Base-by-base conservation (phyloP, 1,284 basidiomycete species). In the Ganoderma leucocontextum region DNA sequence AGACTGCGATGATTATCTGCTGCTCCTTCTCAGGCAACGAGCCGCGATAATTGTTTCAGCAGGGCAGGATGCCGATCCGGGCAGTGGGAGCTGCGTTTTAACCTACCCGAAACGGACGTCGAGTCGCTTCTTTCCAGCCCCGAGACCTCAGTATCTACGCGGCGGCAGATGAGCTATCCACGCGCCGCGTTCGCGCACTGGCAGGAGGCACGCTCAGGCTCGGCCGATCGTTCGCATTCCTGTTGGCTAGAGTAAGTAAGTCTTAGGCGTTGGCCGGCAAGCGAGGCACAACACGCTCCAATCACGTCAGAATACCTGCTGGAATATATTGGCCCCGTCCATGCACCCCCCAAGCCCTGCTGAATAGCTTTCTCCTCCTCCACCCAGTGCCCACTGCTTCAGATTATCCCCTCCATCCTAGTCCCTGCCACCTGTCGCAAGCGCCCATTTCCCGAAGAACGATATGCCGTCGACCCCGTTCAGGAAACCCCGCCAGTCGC, bases 401-500 rank as follows among this genome's bases (percentile, higher is more conserved):
- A 22, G 29, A 22, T 17, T 17, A n/a, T 19, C 42, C 49, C 35
- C 49, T 55, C 22, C 38, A 13, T 41, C 25, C 9, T 25, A 17
- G 17, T 19, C 35, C 49, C 10, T 35, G 25, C 42, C 44, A 8
- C 15, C 25, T 17, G 15, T 42, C 10, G 44, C 52, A 64, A 61
- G 59, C 61, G 38, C 55, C 25, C 61, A 41, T 52, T n/a, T 25
- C 29, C 22, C 47, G 8, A 62, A 41, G n/a, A 19, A 42, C 55
- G 19, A 60, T n/a, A 71, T 68, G 70, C 64, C 62, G 15, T 29
- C 59, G 17, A 67, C 72, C 13, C 64, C 68, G 42, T 68, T 58
- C 42, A 68, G 62, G 61, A 73, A 75, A 64, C 64, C 74, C 22
- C 72, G 72, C 35, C 70, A 70, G 33, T 72, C 75, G 39, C 67